phyloP scores from a whole-genome alignment of 176 grass and related monocot species.

The Hyparrhenia diplandra region DNA sequence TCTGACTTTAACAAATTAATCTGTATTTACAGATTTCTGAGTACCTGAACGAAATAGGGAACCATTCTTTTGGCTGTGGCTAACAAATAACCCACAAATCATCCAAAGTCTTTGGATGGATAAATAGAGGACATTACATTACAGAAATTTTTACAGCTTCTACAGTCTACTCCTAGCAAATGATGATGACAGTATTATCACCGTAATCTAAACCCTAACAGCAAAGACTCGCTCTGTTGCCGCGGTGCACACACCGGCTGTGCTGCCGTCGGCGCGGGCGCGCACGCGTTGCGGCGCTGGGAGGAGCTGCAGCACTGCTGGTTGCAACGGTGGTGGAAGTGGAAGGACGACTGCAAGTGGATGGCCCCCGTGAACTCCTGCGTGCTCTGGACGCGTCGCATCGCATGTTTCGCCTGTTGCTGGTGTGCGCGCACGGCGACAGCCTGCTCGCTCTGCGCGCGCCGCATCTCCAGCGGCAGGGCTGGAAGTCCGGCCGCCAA shows the following conservation, averaged over 20 bases:
- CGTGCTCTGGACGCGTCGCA: slow-evolving; percentile 24
- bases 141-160: not conserved
- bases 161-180: not conserved
- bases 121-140: not conserved
- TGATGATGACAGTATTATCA: not conserved
- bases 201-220: slow-evolving; percentile 11
- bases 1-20: not conserved
- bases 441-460: slow-evolving; percentile 20
- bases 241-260: not conserved
- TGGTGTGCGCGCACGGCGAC: not conserved
- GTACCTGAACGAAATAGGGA: not conserved
- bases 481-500: not conserved
- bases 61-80: not conserved
- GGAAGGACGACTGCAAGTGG: not conserved
- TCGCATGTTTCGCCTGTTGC: not conserved
- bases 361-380: not conserved
- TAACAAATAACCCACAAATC: not conserved
- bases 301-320: not conserved
- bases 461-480: slow-evolving; percentile 6
- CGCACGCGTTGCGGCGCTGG: not conserved
- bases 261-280: not conserved
- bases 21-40: not conserved
- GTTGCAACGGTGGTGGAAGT: not conserved
- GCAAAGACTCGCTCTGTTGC: not conserved
- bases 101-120: not conserved